Conservation (phyloP, 1,284 basidiomycete species). For the Ustilago tritici region DNA sequence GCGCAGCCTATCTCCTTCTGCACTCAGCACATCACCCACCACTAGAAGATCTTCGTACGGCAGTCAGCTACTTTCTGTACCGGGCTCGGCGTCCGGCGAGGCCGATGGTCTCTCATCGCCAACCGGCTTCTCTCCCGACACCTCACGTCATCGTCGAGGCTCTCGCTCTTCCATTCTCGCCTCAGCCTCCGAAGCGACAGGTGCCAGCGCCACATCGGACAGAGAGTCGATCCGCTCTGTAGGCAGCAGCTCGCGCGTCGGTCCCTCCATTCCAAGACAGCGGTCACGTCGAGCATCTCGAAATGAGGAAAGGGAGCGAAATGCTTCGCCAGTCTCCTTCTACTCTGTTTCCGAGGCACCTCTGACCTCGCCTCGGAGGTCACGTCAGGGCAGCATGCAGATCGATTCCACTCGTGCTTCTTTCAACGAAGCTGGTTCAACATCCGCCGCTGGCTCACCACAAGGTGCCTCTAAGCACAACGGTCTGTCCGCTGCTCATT, state of each 20-base stretch:
- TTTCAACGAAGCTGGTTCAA: neutral
- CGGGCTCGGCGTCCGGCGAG: slow-evolving; percentile 25
- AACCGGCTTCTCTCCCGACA: slow-evolving; percentile 14
- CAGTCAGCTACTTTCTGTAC: slow-evolving; percentile 24
- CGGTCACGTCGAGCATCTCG: slow-evolving; percentile 15
- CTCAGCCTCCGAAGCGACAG: slow-evolving; percentile 31
- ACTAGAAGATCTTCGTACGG: slow-evolving; percentile 22
- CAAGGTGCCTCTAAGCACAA: neutral
- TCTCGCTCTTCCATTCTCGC: slow-evolving; percentile 48
- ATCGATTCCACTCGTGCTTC: slow-evolving; percentile 6
- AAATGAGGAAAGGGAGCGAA: slow-evolving; percentile 20
- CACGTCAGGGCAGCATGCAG: slow-evolving; percentile 27
- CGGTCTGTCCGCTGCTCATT: neutral
- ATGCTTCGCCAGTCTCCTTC: slow-evolving; percentile 41
- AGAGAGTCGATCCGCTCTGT: slow-evolving; percentile 36
- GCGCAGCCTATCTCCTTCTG: slow-evolving; percentile 29
- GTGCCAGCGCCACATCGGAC: slow-evolving; percentile 12
- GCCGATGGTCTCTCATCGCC: slow-evolving; percentile 15
- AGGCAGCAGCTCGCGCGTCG: slow-evolving; percentile 28
- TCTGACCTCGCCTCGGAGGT: slow-evolving; percentile 24
- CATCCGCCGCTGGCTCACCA: slow-evolving; percentile 8
- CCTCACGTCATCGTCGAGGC: slow-evolving; percentile 32
- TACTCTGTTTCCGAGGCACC: slow-evolving; percentile 34
- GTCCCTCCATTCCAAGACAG: slow-evolving; percentile 28
- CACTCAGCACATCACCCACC: slow-evolving; percentile 16